Evolutionary conservation across 768 basidiomycete genomes (phyloP), one percentile per base, ranked within the genome.

Genomic region (Suillus clintonianus): DNA sequence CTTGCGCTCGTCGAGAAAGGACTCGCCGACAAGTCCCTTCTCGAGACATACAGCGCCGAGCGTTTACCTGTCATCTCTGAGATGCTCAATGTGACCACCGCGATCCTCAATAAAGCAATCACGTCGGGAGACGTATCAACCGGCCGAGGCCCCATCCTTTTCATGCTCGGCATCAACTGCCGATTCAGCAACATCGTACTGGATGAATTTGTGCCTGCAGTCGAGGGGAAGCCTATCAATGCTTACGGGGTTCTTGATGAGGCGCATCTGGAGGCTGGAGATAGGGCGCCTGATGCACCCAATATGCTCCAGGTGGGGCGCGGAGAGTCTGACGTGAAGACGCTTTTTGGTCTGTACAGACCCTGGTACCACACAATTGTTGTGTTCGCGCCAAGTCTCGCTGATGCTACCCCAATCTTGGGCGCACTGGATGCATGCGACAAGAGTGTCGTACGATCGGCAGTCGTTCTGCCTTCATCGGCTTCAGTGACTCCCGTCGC

Each of bases 111-210:
- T 47, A 30, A 62, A 22, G 45, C 60, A 34, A 54, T 55, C 37
- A 48, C 19, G 45, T 17, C 34, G 48, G 7, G 36, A 48, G 32
- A 45, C 69, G 72, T 30, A 60, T 59, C 3, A 68, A 67, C 19
- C 65, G 68, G 2, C 62, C 81, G 3, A 65, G 69, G 27, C 8
- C 50, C 50, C 5, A n/a, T 56, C 3, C 17, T 64, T 13, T 55
- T 11, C 17, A 81, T 82, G 69, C 78, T 85, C 32, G 62, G 63
- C n/a, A 30, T 69, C 61, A 68, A 68, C 43, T 62, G 62, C 39
- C 43, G 67, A 48, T 62, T 30, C 61, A 60, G 67, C 59, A n/a
- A 57, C 45, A 64, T 68, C 57, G 30, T 67, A 34, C 58, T 67
- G 14, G 65, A 62, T 13, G 65, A 64, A 8, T 58, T 57, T 41